A percentile compares a stretch with the other conserved stretches of the same genome.
Conservation (phyloP, 2,329 filamentous ascomycete species). For the Emergomyces pasteurianus region DNA sequence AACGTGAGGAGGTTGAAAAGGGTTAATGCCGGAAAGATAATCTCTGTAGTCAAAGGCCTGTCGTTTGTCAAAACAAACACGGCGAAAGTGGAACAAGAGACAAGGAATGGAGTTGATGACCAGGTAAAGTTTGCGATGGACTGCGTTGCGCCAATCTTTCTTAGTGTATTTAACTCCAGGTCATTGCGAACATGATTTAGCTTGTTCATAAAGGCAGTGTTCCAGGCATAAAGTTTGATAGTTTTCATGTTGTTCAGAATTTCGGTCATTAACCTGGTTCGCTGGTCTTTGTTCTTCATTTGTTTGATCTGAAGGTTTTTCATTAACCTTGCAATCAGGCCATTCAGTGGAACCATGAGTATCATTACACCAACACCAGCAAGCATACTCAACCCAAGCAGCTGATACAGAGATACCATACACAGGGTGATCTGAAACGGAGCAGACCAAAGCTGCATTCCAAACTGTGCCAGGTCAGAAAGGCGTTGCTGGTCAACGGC, state of each 20-base stretch:
- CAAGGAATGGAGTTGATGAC: constrained; percentile 93
- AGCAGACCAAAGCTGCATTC: constrained; percentile 90
- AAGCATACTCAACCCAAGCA: constrained; percentile 93
- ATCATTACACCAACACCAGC: constrained; percentile 92
- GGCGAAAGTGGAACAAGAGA: constrained; percentile 91
- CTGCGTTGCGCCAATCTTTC: constrained; percentile 90
- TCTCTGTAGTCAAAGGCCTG: constrained; percentile 74
- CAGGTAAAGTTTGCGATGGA: constrained; percentile 95
- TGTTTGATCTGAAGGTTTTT: constrained; percentile 89
- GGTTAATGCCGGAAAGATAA: constrained; percentile 86
- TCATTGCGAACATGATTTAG: constrained; percentile 94
- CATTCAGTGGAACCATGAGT: constrained; percentile 93
- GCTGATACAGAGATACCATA: constrained; percentile 88
- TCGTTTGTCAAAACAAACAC: constrained; percentile 82
- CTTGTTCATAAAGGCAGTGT: constrained; percentile 92
- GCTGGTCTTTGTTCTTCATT: constrained; percentile 98
- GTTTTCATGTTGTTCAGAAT: constrained; percentile 99
- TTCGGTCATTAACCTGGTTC: constrained; percentile 88
- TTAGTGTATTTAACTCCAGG: constrained; percentile 83
- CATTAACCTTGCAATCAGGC: constrained; percentile 82
- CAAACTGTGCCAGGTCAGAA: constrained; percentile 89
- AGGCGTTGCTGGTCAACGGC: constrained; percentile 93
- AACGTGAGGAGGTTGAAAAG: constrained; percentile 96
- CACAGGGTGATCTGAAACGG: constrained; percentile 94
- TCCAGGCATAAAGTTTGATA: constrained; percentile 98